These are phyloP conservation scores for Hypoxylon rubiginosum DNA, from an alignment of 2,329 filamentous ascomycete species.

Conservation along the genomic window DNA sequence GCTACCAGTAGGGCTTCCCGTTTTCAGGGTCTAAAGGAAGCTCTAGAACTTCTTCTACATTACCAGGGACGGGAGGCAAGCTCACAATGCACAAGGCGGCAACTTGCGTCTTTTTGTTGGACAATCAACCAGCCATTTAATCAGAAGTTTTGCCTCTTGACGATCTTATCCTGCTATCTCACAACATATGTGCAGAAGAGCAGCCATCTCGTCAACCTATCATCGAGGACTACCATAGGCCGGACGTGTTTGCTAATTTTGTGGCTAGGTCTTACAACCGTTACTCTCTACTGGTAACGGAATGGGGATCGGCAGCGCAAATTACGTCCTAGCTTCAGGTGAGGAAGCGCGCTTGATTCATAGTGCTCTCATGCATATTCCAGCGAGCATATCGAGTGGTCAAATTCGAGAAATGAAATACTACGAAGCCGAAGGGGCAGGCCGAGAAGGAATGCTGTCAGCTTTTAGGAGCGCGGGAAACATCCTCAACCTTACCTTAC, in stretches of 20 bases:
- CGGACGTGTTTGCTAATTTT: conserved; percentile 25
- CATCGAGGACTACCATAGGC: conserved; percentile 8
- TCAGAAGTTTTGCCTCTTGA: conserved; percentile 32
- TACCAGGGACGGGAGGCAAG: conserved; percentile 30
- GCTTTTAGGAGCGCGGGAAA: conserved; percentile 39
- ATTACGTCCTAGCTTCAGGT: conserved; percentile 40
- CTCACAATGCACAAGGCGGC: conserved; percentile 40
- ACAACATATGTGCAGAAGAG: conserved; percentile 23
- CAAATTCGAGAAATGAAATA: conserved; percentile 37
- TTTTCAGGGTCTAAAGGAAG: background rate
- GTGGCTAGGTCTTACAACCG: conserved; percentile 29
- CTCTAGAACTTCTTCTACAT: conserved; percentile 26
- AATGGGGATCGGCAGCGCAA: conserved; percentile 31
- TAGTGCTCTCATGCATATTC: conserved; percentile 30
- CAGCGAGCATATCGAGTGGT: conserved; percentile 32
- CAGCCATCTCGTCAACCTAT: conserved; percentile 21
- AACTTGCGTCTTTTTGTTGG: conserved; percentile 35
- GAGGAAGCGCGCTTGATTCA: conserved; percentile 37
- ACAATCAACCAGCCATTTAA: conserved; percentile 32
- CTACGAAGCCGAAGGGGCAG: conserved; percentile 6
- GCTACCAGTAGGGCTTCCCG: conserved; percentile 15
- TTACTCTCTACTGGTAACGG: conserved; percentile 8
- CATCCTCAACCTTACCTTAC: conserved; percentile 14
- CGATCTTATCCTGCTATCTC: conserved; percentile 34
- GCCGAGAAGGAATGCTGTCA: conserved; percentile 31